phyloP scores from a whole-genome alignment of 305 asterid genomes.

The Solanum hybrid region DNA sequence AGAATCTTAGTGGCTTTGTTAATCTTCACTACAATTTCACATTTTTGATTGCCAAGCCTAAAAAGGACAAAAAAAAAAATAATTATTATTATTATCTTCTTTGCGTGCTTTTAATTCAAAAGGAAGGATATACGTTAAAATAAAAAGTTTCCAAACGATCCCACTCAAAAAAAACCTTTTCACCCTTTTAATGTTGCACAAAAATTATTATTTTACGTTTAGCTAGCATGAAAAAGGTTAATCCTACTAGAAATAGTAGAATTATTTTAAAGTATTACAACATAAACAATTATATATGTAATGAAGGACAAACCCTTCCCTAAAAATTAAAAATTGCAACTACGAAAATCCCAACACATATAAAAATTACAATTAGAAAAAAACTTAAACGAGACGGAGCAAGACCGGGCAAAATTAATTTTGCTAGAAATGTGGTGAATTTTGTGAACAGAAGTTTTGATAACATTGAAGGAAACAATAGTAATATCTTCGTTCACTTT shows the following conservation, averaged over 20 bases:
- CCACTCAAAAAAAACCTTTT: neutral
- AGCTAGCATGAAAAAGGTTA: neutral
- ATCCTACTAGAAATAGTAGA: neutral
- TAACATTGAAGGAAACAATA: no score
- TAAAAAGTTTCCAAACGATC: neutral
- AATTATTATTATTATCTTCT: neutral
- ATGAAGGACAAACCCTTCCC: no score
- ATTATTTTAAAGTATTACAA: neutral
- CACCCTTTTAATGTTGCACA: neutral
- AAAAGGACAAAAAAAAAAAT: neutral
- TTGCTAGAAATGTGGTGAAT: neutral
- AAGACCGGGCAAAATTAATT: neutral
- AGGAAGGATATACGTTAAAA: neutral
- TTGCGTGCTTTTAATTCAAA: neutral
- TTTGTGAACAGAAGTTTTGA: neutral
- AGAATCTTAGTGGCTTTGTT: neutral
- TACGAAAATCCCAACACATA: no score
- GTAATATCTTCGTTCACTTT: neutral
- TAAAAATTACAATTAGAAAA: no score
- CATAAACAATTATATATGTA: no score
- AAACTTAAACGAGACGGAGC: neutral
- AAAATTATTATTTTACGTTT: neutral
- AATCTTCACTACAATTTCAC: neutral
- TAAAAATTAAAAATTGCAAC: no score
- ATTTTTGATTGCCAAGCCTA: neutral